Percentiles rank a stretch among this genome's conserved stretches.
These are phyloP conservation scores for Macrocybe gigantea DNA, from an alignment of 768 basidiomycete species.

Conservation along the genomic window DNA sequence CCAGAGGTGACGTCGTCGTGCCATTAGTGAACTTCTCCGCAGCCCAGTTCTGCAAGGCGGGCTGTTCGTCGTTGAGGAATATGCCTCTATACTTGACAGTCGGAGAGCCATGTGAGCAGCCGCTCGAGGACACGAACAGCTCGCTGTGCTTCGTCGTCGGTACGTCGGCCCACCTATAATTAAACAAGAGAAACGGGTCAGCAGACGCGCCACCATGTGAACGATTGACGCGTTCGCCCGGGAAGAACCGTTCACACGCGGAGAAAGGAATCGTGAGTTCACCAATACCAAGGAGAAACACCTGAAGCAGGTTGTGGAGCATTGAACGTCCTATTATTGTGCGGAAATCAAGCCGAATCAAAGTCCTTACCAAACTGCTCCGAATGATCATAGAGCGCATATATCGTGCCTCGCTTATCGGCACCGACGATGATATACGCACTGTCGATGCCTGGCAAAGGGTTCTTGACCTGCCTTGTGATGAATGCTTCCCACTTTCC, in stretches of 20 bases:
- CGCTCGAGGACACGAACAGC: conserved; percentile 38
- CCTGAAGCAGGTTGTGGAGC: conserved; percentile 24
- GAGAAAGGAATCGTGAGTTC: conserved; percentile 10
- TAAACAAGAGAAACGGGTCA: not conserved
- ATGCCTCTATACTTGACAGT: conserved; percentile 68
- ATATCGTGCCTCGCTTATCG: conserved; percentile 67
- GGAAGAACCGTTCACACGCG: conserved; percentile 2
- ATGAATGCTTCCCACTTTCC: conserved; percentile 67
- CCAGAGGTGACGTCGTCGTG: conserved; percentile 39
- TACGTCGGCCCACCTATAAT: conserved; percentile 72
- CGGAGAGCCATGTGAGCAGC: conserved; percentile 54
- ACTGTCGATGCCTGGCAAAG: conserved; percentile 48
- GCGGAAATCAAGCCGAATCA: not conserved
- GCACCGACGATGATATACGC: conserved; percentile 67
- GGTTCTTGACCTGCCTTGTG: conserved; percentile 44
- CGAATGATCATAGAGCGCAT: conserved; percentile 59
- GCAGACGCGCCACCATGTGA: not conserved
- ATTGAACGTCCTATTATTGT: not conserved
- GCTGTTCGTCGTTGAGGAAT: conserved; percentile 76
- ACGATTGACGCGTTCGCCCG: no score
- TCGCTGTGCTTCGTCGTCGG: conserved; percentile 44
- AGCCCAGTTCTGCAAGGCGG: conserved; percentile 68
- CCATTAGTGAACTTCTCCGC: conserved; percentile 63
- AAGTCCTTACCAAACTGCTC: conserved; percentile 53
- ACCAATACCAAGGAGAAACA: conserved; percentile 69